These are phyloP conservation scores for Globisporangium nodosum DNA, from an alignment of 352 stramenopile genomes.

Conservation along the genomic window DNA sequence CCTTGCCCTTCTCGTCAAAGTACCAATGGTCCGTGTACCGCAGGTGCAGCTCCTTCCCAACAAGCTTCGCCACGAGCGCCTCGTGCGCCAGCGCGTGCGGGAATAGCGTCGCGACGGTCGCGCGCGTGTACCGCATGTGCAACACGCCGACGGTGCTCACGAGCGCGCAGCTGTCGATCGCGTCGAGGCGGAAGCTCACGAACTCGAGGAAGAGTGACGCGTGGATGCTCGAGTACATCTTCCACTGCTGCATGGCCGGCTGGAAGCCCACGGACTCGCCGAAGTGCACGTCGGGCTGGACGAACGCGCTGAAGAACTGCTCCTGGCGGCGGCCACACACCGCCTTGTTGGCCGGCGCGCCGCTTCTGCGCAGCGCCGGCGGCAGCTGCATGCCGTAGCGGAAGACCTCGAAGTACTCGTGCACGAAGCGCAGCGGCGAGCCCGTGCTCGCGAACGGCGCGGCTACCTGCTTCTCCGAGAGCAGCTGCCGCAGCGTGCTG, in stretches of 20 bases:
- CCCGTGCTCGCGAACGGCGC: conserved; percentile 5
- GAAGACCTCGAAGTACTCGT: conserved; percentile 20
- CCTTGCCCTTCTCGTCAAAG: conserved; percentile 17
- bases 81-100: conserved; percentile 22
- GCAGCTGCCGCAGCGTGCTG: conserved; percentile 5
- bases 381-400: conserved; percentile 11
- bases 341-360: background rate
- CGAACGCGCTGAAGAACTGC: conserved; percentile 9
- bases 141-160: conserved; percentile 19
- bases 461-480: conserved; percentile 7
- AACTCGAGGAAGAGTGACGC: conserved; percentile 15
- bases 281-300: conserved; percentile 11
- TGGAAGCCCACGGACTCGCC: conserved; percentile 5
- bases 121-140: conserved; percentile 27
- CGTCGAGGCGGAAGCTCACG: conserved; percentile 9
- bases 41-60: conserved; percentile 25
- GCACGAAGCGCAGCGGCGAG: conserved; percentile 12
- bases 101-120: conserved; percentile 30
- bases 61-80: conserved; percentile 21
- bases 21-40: conserved; percentile 26
- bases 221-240: conserved; percentile 13
- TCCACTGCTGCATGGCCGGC: conserved; percentile 15
- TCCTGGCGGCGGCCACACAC: conserved; percentile 7
- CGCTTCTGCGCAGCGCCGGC: background rate
- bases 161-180: conserved; percentile 6